A percentile compares a stretch with the other conserved stretches of the same genome.
These are phyloP conservation scores for Paraphoma chrysanthemicola DNA, from an alignment of 2,329 filamentous ascomycete genomes.

Conservation along the genomic window DNA sequence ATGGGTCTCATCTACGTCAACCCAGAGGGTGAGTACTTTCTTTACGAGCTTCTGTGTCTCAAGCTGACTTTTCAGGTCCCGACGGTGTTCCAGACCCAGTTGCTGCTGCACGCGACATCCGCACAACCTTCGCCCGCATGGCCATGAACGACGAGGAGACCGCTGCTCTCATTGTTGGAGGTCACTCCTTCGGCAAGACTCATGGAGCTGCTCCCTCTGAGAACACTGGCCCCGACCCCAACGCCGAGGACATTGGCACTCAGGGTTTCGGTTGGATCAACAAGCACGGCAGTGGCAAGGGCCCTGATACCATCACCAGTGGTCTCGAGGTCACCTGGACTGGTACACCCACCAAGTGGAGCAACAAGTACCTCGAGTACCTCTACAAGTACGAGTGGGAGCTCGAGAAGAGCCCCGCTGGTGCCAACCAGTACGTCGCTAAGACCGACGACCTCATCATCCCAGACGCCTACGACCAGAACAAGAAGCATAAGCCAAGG, in stretches of 20 bases:
- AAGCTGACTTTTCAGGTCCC: slow-evolving; percentile 58
- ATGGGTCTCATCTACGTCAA: slow-evolving; percentile 86
- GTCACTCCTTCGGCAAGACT: slow-evolving; percentile 82
- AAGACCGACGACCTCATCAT: slow-evolving; percentile 72
- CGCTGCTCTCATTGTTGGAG: slow-evolving; percentile 78
- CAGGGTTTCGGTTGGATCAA: slow-evolving; percentile 79
- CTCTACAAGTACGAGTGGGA: slow-evolving; percentile 83
- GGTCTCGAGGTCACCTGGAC: slow-evolving; percentile 84
- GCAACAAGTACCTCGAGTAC: slow-evolving; percentile 76
- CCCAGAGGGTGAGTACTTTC: slow-evolving; percentile 60
- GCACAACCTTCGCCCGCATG: slow-evolving; percentile 78
- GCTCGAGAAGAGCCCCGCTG: slow-evolving; percentile 75
- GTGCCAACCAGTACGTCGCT: slow-evolving; percentile 78
- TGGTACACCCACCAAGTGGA: slow-evolving; percentile 77
- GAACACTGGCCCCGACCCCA: slow-evolving; percentile 72
- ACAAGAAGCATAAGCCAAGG: slow-evolving; percentile 74
- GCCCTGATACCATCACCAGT: slow-evolving; percentile 75
- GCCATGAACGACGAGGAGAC: slow-evolving; percentile 86
- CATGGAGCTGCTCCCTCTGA: slow-evolving; percentile 72
- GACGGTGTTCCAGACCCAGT: slow-evolving; percentile 74
- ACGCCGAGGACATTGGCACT: slow-evolving; percentile 67
- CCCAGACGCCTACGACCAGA: slow-evolving; percentile 73
- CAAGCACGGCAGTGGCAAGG: slow-evolving; percentile 69
- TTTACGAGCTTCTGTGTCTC: neutral
- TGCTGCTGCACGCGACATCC: slow-evolving; percentile 74